Evolutionary conservation across 2,329 filamentous ascomycete genomes (phyloP).

Genomic region (Mycocentrospora acerina): DNA sequence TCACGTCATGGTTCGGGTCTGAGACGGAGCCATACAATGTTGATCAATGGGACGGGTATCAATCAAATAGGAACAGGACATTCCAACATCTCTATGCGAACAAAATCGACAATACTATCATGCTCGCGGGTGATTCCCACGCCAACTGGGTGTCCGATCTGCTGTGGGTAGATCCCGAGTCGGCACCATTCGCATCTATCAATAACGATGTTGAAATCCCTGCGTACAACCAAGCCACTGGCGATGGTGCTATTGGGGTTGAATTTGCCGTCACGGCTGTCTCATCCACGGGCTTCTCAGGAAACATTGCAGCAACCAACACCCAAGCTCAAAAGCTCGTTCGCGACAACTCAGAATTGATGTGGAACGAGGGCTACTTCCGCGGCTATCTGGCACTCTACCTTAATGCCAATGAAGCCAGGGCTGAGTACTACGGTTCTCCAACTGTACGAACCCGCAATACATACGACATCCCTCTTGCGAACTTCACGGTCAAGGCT

Average conservation of each 20-base stretch:
- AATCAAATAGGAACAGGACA: constrained; percentile 68
- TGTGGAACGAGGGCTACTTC: constrained; percentile 52
- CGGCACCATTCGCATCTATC: constrained; percentile 11
- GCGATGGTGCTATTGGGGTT: constrained; percentile 44
- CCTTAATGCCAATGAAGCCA: constrained; percentile 31
- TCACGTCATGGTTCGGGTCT: constrained; percentile 6
- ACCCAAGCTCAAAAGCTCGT: constrained; percentile 25
- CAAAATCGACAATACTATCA: constrained; percentile 68
- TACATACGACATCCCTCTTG: constrained; percentile 62
- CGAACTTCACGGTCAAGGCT: constrained; percentile 65
- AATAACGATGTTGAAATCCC: constrained; percentile 17
- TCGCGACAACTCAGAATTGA: constrained; percentile 60
- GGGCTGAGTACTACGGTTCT: constrained; percentile 62
- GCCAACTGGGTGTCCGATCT: constrained; percentile 55
- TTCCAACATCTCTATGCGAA: constrained; percentile 64
- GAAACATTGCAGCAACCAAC: constrained; percentile 54
- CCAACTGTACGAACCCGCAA: constrained; percentile 61
- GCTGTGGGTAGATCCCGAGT: constrained; percentile 37
- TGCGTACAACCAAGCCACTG: constrained; percentile 36
- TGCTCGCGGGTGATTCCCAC: constrained; percentile 69
- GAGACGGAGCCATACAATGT: constrained; percentile 41
- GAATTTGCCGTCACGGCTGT: constrained; percentile 59
- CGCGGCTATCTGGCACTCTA: constrained; percentile 8
- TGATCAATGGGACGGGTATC: constrained; percentile 60
- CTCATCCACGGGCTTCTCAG: constrained; percentile 44